phyloP scores from a whole-genome alignment of 495 filamentous ascomycete species.

The Cercophora newfieldiana region DNA sequence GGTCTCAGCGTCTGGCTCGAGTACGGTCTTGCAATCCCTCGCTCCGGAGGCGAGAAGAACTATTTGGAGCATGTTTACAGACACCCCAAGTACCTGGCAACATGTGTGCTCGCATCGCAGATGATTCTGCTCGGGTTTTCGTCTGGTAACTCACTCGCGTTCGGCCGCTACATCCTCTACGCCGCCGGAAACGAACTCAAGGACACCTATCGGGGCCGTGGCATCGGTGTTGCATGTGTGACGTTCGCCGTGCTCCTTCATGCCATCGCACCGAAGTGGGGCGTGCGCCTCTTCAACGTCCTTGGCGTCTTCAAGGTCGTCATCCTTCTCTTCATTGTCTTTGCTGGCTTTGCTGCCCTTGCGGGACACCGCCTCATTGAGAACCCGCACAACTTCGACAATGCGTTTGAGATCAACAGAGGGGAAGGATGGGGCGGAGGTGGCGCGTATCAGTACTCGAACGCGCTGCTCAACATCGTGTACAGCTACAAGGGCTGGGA shows the following conservation, averaged over 20 bases:
- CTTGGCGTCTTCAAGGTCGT: constrained; percentile 66
- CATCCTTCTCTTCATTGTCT: constrained; percentile 63
- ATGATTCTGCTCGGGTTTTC: constrained; percentile 55
- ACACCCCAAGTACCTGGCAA: constrained; percentile 62
- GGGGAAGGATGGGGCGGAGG: constrained; percentile 39
- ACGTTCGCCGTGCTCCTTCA: constrained; percentile 63
- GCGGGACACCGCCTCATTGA: constrained; percentile 15
- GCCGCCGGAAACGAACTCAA: constrained; percentile 52
- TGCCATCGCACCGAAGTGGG: constrained; percentile 58
- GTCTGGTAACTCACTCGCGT: constrained; percentile 64
- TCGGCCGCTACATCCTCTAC: constrained; percentile 66
- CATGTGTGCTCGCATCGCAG: constrained; percentile 60
- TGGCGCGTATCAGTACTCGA: constrained; percentile 41
- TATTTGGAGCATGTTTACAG: constrained; percentile 65
- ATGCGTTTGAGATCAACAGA: constrained; percentile 31
- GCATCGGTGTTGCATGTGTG: constrained; percentile 52
- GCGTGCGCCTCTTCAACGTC: constrained; percentile 61
- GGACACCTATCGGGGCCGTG: constrained; percentile 61
- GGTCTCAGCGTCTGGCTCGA: constrained; percentile 31
- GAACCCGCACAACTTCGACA: constrained; percentile 37
- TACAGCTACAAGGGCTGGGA: constrained; percentile 52
- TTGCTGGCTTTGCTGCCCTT: constrained; percentile 52
- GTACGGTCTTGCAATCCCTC: constrained; percentile 55
- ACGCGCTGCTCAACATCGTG: constrained; percentile 50
- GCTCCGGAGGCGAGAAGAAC: constrained; percentile 54